These are phyloP conservation scores for Alternaria sp. DNA, from an alignment of 2,329 filamentous ascomycete species.

Conservation along the genomic window DNA sequence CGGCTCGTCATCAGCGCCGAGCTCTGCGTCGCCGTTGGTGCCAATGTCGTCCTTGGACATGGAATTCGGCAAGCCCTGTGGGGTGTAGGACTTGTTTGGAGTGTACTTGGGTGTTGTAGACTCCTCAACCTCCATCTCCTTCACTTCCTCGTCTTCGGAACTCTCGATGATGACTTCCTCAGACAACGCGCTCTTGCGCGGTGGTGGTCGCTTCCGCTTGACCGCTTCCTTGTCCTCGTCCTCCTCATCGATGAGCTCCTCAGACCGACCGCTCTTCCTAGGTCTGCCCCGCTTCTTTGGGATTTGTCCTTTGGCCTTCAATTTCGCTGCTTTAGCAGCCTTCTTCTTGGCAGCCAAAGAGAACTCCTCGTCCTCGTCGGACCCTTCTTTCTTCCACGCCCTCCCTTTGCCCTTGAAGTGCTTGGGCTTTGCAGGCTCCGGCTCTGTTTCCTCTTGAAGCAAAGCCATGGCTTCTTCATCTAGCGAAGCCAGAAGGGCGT, in stretches of 20 bases:
- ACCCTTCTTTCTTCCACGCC: conserved; percentile 41
- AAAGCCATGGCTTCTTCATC: conserved; percentile 22
- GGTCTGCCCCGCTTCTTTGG: conserved; percentile 29
- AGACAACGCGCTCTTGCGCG: conserved; percentile 27
- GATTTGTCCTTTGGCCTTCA: conserved; percentile 19
- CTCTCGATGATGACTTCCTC: conserved; percentile 27
- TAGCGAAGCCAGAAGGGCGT: conserved; percentile 13
- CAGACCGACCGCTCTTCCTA: conserved; percentile 27
- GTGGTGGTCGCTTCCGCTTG: conserved; percentile 16
- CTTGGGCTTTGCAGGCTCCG: conserved; percentile 19
- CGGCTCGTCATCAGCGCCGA: background rate
- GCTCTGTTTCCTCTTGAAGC: conserved; percentile 18
- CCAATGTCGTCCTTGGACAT: background rate
- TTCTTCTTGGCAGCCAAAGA: conserved; percentile 30
- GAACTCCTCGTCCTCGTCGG: conserved; percentile 42
- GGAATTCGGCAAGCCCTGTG: background rate
- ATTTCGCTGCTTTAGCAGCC: conserved; percentile 20
- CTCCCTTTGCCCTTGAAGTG: conserved; percentile 44
- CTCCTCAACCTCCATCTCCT: background rate
- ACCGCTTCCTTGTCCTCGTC: conserved; percentile 15
- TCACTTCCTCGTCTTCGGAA: conserved; percentile 6
- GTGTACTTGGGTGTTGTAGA: conserved; percentile 1
- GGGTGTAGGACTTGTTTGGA: conserved; percentile 6
- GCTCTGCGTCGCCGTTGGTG: background rate
- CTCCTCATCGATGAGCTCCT: conserved; percentile 22